Evolutionary conservation across 2,329 filamentous ascomycete species (phyloP).

Genomic region (Trichoderma arundinaceum): DNA sequence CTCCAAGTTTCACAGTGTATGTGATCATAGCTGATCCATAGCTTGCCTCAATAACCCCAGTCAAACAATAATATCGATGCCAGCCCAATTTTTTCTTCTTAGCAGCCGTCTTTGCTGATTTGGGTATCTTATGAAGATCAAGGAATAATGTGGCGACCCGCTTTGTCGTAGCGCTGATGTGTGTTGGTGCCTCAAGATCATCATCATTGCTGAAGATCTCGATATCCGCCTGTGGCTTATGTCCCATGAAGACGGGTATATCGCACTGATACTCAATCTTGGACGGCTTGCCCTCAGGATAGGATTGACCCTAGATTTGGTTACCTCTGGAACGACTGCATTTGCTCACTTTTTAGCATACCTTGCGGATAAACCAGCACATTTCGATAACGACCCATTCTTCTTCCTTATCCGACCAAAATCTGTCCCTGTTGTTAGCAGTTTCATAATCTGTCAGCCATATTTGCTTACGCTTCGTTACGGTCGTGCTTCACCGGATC

Average conservation of each 20-base stretch:
- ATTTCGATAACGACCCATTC: slow-evolving; percentile 47
- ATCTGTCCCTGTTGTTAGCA: slow-evolving; percentile 39
- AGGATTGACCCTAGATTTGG: slow-evolving; percentile 44
- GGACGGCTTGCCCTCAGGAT: slow-evolving; percentile 46
- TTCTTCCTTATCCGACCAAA: slow-evolving; percentile 48
- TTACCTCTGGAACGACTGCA: neutral
- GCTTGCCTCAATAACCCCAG: slow-evolving; percentile 46
- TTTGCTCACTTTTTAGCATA: slow-evolving; percentile 32
- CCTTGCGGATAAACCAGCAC: slow-evolving; percentile 50
- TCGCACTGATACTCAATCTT: slow-evolving; percentile 49
- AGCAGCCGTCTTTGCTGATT: slow-evolving; percentile 41
- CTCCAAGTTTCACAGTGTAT: slow-evolving; percentile 47
- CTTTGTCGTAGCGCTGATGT: slow-evolving; percentile 41
- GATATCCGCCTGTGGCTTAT: slow-evolving; percentile 47
- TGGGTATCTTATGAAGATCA: slow-evolving; percentile 45
- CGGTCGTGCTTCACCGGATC: slow-evolving; percentile 46
- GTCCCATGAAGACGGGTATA: slow-evolving; percentile 45
- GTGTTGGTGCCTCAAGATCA: slow-evolving; percentile 41
- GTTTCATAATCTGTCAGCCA: neutral
- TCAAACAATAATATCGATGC: slow-evolving; percentile 47
- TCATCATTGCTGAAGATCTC: slow-evolving; percentile 47
- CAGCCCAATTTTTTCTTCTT: slow-evolving; percentile 44
- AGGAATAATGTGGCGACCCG: slow-evolving; percentile 45
- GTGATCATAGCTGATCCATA: slow-evolving; percentile 49
- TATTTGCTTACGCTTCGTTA: slow-evolving; percentile 44